Conservation (phyloP, 352 stramenopile species). For the Phytophthora multivora region DNA sequence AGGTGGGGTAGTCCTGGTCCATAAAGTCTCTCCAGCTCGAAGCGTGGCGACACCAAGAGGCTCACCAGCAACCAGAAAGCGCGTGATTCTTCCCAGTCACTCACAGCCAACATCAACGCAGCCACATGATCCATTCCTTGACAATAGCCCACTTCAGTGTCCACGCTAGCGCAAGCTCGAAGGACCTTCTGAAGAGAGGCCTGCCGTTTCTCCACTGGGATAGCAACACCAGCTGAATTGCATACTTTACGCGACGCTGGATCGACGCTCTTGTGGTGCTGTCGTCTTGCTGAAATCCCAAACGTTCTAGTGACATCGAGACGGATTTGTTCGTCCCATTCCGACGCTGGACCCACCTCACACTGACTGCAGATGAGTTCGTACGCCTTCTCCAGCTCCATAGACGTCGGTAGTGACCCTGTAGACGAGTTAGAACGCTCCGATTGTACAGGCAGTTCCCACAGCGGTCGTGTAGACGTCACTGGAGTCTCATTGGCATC, state of each 20-base stretch:
- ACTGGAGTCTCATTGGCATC: slow-evolving; percentile 37
- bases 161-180: slow-evolving; percentile 64
- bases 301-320: slow-evolving; percentile 75
- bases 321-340: slow-evolving; percentile 72
- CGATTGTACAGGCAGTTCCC: slow-evolving; percentile 14
- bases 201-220: slow-evolving; percentile 40
- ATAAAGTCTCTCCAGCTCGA: slow-evolving; percentile 68
- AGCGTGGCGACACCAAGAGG: slow-evolving; percentile 54
- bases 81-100: slow-evolving; percentile 65
- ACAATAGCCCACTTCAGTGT: slow-evolving; percentile 76
- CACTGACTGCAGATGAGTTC: slow-evolving; percentile 56
- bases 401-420: slow-evolving; percentile 10
- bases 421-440: not conserved
- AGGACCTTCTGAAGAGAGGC: slow-evolving; percentile 62
- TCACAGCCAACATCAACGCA: slow-evolving; percentile 63
- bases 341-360: slow-evolving; percentile 18
- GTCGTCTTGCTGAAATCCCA: slow-evolving; percentile 58
- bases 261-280: slow-evolving; percentile 29
- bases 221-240: slow-evolving; percentile 14
- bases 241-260: slow-evolving; percentile 11
- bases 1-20: slow-evolving; percentile 61
- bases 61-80: slow-evolving; percentile 78
- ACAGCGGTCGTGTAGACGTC: slow-evolving; percentile 12
- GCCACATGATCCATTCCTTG: slow-evolving; percentile 80
- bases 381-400: slow-evolving; percentile 43